These are phyloP conservation scores for Aspergillus versicolor DNA, from an alignment of 2,329 filamentous ascomycete genomes.

Conservation along the genomic window DNA sequence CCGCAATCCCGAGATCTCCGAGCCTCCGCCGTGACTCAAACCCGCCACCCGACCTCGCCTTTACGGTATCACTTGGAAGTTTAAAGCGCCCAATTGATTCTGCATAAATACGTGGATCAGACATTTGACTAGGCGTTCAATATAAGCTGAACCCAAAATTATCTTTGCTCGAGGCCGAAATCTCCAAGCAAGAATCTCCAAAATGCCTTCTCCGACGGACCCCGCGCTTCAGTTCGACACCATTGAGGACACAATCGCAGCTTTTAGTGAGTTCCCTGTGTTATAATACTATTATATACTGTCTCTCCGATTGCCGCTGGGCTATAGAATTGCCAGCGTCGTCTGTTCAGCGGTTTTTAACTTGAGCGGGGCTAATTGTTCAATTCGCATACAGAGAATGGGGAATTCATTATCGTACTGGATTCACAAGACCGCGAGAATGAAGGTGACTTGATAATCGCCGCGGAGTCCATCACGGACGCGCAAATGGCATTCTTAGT, in stretches of 20 bases:
- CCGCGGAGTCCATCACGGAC: slow-evolving; percentile 77
- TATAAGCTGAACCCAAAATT: background rate
- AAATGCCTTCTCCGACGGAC: slow-evolving; percentile 38
- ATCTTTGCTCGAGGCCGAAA: background rate
- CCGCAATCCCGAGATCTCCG: slow-evolving; percentile 5
- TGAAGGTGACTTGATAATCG: slow-evolving; percentile 96
- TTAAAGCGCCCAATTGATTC: background rate
- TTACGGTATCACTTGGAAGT: background rate
- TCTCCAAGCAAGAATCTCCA: background rate
- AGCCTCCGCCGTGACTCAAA: slow-evolving; percentile 7
- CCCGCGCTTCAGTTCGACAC: slow-evolving; percentile 38
- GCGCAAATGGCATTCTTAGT: slow-evolving; percentile 96
- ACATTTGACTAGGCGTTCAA: background rate
- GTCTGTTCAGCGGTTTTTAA: background rate
- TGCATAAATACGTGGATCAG: background rate
- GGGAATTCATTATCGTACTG: slow-evolving; percentile 93
- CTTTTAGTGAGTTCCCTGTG: slow-evolving; percentile 38
- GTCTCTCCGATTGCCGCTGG: background rate
- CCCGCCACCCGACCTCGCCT: slow-evolving; percentile 6
- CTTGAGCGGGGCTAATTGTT: slow-evolving; percentile 5
- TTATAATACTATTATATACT: background rate
- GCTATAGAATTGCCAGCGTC: background rate
- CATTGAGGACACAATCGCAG: slow-evolving; percentile 43
- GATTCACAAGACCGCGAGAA: slow-evolving; percentile 93
- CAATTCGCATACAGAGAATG: slow-evolving; percentile 55